Conservation (phyloP, 371 early-diverging fungal species). For the Mortierella polycephala region DNA sequence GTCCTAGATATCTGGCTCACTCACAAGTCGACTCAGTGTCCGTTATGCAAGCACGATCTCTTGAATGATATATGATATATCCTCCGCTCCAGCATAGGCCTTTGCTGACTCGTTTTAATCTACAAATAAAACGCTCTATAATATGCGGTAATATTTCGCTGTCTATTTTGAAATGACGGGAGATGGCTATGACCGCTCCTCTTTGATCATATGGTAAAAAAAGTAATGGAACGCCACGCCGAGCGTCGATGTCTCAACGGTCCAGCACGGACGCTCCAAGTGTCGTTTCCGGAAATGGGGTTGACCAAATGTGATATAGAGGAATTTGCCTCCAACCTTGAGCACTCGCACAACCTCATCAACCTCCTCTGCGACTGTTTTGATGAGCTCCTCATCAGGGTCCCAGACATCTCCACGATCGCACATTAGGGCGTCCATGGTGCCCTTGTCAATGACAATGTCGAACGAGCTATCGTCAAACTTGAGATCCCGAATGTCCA, state of each 20-base stretch:
- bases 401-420: conserved; percentile 91
- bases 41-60: conserved; percentile 67
- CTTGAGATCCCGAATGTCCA: conserved; percentile 80
- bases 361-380: conserved; percentile 75
- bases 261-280: conserved; percentile 76
- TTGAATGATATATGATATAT: conserved; percentile 21
- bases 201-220: conserved; percentile 68
- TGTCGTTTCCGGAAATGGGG: conserved; percentile 89
- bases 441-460: conserved; percentile 88
- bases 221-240: conserved; percentile 82
- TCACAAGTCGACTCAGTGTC: conserved; percentile 63
- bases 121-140: neutral
- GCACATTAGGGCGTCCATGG: conserved; percentile 88
- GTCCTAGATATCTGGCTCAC: conserved; percentile 66
- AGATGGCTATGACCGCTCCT: conserved; percentile 11
- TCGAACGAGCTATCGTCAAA: conserved; percentile 74
- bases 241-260: conserved; percentile 69
- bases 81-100: neutral
- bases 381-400: conserved; percentile 76
- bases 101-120: neutral
- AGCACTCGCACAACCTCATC: conserved; percentile 81
- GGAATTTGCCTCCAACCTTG: conserved; percentile 79
- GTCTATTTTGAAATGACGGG: neutral
- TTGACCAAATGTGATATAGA: conserved; percentile 92
- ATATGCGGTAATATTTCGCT: neutral